These are phyloP conservation scores for Irpex sp. DNA, from an alignment of 1,284 basidiomycete genomes.

Conservation along the genomic window DNA sequence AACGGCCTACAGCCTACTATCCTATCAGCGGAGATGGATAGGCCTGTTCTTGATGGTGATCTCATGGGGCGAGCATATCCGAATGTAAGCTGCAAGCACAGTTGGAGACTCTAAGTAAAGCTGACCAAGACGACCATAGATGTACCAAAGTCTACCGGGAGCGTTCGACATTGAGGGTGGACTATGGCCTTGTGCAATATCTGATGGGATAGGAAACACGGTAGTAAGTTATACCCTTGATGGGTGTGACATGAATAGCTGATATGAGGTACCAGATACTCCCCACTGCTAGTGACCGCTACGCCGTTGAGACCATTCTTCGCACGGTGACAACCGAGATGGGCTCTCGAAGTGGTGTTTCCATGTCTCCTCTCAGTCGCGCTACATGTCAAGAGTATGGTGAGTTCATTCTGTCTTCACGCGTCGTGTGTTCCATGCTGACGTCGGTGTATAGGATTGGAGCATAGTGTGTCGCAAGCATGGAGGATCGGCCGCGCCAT, in stretches of 20 bases:
- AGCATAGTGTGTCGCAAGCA: slow-evolving; percentile 46
- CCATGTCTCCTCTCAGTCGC: slow-evolving; percentile 34
- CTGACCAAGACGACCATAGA: slow-evolving; percentile 19
- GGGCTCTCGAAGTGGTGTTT: slow-evolving; percentile 41
- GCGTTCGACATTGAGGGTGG: slow-evolving; percentile 34
- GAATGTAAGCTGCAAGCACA: slow-evolving; percentile 21
- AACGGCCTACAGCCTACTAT: slow-evolving; percentile 55
- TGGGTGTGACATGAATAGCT: neutral
- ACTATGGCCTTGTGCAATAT: slow-evolving; percentile 40
- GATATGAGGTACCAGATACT: slow-evolving; percentile 19
- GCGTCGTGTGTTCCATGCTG: neutral
- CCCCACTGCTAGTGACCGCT: slow-evolving; percentile 24
- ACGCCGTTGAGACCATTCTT: slow-evolving; percentile 28
- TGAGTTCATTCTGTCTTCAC: neutral
- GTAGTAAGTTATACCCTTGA: slow-evolving; percentile 20
- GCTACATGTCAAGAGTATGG: slow-evolving; percentile 36
- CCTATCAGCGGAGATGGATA: slow-evolving; percentile 33
- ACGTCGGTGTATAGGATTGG: slow-evolving; percentile 24
- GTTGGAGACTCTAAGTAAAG: slow-evolving; percentile 23
- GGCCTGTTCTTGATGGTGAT: slow-evolving; percentile 34
- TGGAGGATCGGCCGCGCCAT: slow-evolving; percentile 49
- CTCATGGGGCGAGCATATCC: slow-evolving; percentile 50
- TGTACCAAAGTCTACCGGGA: slow-evolving; percentile 36
- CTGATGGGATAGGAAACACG: slow-evolving; percentile 42
- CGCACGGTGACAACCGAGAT: slow-evolving; percentile 32